Evolutionary conservation across 306 rosid species (phyloP), one percentile per base, ranked within the genome.

Genomic region (Gastrolobium villosum): DNA sequence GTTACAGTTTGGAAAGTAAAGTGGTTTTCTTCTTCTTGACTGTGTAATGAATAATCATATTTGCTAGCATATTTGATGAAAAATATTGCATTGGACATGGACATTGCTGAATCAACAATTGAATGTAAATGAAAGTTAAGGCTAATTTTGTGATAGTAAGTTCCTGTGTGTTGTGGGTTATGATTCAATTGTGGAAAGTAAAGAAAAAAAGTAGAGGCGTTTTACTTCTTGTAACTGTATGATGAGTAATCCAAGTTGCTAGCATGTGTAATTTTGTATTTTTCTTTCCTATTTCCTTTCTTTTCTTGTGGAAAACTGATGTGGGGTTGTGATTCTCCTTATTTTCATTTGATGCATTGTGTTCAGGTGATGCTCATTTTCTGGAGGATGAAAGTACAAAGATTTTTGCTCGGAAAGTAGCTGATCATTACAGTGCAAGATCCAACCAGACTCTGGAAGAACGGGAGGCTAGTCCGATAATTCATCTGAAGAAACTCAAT

Each of bases 341-440:
- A 40, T 77, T 60, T 66, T 26, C 65, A 46, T 67, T 31, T 74
- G 9, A 41, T 78, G 50, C 28, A 11, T 76, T 86, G 80, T 74
- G 79, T 84, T 40, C 74, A 93, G 99, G 94, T 62, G 97, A 87
- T 74, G 81, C 79, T 3, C 79, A 83, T 49, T 88, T 93, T 75
- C 88, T 95, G 73, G 99, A 95, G 88, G 96, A 95, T 90, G 98
- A 95, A 78, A 88, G 86, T 84, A 94, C 97, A 14, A 89, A 94
- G 78, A 74, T 61, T 77, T 88, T 79, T 74, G 92, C 99, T 57
- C 89, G 90, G 74, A 95, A 93, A 87, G 99, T 95, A 75, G 98
- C 99, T 4, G 97, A 93, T 56, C 99, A 95, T 87, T 95, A 80
- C 68, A 80, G 79, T 63, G 84, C 84, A 10, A 72, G 97, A 84